These are phyloP conservation scores for Anisogramma anomala DNA, from an alignment of 2,329 filamentous ascomycete species.

Conservation along the genomic window DNA sequence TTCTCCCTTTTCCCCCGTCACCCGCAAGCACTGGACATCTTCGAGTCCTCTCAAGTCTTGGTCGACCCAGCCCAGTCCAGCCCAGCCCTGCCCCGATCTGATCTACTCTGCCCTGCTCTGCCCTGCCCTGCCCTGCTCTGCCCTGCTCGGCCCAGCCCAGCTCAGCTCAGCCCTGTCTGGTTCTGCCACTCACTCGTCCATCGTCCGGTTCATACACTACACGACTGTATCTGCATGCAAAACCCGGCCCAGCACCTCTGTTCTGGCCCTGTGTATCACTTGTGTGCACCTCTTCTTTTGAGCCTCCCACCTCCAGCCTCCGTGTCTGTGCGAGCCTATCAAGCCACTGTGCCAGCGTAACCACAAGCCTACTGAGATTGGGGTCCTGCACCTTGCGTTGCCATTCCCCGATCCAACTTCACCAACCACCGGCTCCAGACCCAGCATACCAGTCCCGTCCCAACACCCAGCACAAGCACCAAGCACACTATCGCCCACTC, in stretches of 20 bases:
- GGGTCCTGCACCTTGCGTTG: constrained; percentile 11
- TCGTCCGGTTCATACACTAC: background rate
- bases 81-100: background rate
- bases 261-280: constrained; percentile 15
- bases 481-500: background rate
- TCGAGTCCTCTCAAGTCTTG: constrained; percentile 11
- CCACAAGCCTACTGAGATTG: constrained; percentile 10
- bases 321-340: constrained; percentile 15
- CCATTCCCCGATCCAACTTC: constrained; percentile 5
- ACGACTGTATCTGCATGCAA: constrained; percentile 6
- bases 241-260: constrained; percentile 2
- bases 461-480: background rate
- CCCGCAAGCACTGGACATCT: constrained; percentile 11
- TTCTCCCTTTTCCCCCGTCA: constrained; percentile 15
- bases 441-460: background rate
- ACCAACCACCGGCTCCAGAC: constrained; percentile 2
- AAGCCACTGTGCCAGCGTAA: constrained; percentile 16
- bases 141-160: no score
- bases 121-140: background rate
- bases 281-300: constrained; percentile 14
- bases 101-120: background rate
- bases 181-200: background rate
- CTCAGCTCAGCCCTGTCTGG: background rate
- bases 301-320: constrained; percentile 14
- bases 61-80: background rate